Conservation (phyloP, 2,329 filamentous ascomycete genomes). For the Penicillium digitatum region DNA sequence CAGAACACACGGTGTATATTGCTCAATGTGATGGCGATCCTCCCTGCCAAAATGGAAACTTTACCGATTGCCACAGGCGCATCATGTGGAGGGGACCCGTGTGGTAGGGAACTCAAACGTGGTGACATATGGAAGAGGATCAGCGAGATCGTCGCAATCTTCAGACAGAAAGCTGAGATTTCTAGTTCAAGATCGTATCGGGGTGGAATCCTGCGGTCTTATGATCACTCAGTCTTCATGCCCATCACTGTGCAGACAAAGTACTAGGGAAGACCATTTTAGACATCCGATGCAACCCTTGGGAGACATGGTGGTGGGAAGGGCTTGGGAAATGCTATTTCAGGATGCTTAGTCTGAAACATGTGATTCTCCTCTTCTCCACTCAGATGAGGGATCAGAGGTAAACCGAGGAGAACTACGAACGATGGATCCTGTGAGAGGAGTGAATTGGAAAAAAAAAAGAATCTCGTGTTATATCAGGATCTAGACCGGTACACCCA, state of each 20-base stretch:
- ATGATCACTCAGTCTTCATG: slow-evolving; percentile 1
- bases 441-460: not conserved
- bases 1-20: not conserved
- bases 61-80: slow-evolving; percentile 1
- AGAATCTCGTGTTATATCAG: not conserved
- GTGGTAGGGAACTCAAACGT: slow-evolving; percentile 6
- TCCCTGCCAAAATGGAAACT: not conserved
- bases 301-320: not conserved
- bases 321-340: not conserved
- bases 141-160: slow-evolving; percentile 7
- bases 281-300: slow-evolving; percentile 5
- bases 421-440: not conserved
- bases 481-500: not conserved
- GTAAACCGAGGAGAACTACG: not conserved
- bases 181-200: not conserved
- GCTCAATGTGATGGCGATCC: slow-evolving; percentile 4
- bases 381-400: not conserved
- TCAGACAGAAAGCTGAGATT: not conserved
- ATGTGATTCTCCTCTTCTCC: slow-evolving; percentile 9
- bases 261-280: not conserved
- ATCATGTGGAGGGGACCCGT: slow-evolving; percentile 16
- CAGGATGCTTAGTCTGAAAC: slow-evolving; percentile 2
- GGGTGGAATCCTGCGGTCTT: not conserved
- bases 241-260: not conserved
- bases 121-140: slow-evolving; percentile 7